A percentile compares a stretch with the other conserved stretches of the same genome.
Evolutionary conservation across 2,329 filamentous ascomycete genomes (phyloP).

Genomic region (Colletotrichum echinochloae): DNA sequence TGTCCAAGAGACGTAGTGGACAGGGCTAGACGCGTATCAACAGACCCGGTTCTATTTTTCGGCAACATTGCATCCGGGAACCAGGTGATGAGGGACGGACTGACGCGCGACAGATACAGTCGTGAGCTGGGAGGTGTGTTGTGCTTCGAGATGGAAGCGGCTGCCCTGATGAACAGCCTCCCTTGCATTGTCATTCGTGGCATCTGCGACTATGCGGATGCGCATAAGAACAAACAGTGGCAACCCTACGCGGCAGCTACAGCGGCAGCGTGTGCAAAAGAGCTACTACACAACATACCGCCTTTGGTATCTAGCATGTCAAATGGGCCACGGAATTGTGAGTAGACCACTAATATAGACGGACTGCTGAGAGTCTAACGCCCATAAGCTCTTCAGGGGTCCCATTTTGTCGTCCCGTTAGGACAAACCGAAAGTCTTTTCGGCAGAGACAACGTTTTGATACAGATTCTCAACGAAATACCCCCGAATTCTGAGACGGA

Average conservation of each 20-base stretch:
- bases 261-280: constrained; percentile 48
- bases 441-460: too few species aligned
- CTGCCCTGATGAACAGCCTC: constrained; percentile 42
- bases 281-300: not conserved
- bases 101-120: constrained; percentile 47
- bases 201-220: constrained; percentile 56
- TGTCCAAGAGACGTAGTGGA: constrained; percentile 8
- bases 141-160: constrained; percentile 48
- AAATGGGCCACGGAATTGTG: too few species aligned
- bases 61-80: constrained; percentile 50
- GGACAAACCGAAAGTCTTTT: too few species aligned
- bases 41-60: constrained; percentile 40
- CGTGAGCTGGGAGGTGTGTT: constrained; percentile 43
- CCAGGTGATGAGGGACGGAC: constrained; percentile 51
- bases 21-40: constrained; percentile 1
- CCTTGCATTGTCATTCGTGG: constrained; percentile 42
- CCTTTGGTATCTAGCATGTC: not conserved
- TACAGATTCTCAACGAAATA: too few species aligned
- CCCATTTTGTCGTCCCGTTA: too few species aligned
- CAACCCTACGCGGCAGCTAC: constrained; percentile 50
- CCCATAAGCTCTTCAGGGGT: too few species aligned
- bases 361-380: too few species aligned
- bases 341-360: too few species aligned
- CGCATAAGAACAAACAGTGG: constrained; percentile 53
- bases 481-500: too few species aligned